phyloP scores from a whole-genome alignment of 2,329 filamentous ascomycete species.

The Magnaporthiopsis rhizophila region DNA sequence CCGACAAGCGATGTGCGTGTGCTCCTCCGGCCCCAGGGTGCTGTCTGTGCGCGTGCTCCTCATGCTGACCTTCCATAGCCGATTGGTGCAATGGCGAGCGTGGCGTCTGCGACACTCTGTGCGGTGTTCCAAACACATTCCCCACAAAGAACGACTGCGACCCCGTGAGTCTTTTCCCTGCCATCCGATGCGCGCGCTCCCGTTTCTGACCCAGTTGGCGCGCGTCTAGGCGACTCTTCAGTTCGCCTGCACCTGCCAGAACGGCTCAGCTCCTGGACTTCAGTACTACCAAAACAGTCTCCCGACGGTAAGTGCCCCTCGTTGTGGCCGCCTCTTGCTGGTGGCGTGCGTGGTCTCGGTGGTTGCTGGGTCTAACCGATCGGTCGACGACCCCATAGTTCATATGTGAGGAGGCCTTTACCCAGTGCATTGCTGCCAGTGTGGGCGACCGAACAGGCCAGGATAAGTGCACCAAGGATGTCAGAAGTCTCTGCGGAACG shows the following conservation, averaged over 20 bases:
- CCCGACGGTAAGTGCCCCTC: slow-evolving; percentile 27
- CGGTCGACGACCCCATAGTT: slow-evolving; percentile 25
- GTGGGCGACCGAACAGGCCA: slow-evolving; percentile 34
- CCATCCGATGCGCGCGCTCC: not conserved
- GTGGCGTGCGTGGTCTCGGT: too few relatives aligned
- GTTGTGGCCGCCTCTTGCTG: not conserved
- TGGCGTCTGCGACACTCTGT: slow-evolving; percentile 42
- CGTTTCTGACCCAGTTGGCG: slow-evolving; percentile 9
- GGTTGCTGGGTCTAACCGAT: slow-evolving; percentile 12
- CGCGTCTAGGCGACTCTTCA: slow-evolving; percentile 30
- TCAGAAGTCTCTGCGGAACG: slow-evolving; percentile 39
- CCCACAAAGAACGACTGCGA: slow-evolving; percentile 35
- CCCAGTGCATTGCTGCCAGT: slow-evolving; percentile 36
- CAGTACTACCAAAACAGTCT: slow-evolving; percentile 46
- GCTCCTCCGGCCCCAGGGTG: not conserved
- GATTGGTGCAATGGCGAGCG: slow-evolving; percentile 43
- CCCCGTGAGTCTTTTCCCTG: slow-evolving; percentile 29
- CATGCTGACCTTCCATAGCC: slow-evolving; percentile 27
- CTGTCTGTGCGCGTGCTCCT: too few relatives aligned
- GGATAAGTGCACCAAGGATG: slow-evolving; percentile 39
- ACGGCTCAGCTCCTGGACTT: slow-evolving; percentile 41
- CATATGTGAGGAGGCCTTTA: slow-evolving; percentile 41
- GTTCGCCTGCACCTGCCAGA: slow-evolving; percentile 42
- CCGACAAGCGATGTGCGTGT: not conserved
- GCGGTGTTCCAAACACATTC: slow-evolving; percentile 22